Percentiles rank a stretch among this genome's conserved stretches.
phyloP scores from a whole-genome alignment of 2,329 filamentous ascomycete species.

The Paradendryphiella salina region DNA sequence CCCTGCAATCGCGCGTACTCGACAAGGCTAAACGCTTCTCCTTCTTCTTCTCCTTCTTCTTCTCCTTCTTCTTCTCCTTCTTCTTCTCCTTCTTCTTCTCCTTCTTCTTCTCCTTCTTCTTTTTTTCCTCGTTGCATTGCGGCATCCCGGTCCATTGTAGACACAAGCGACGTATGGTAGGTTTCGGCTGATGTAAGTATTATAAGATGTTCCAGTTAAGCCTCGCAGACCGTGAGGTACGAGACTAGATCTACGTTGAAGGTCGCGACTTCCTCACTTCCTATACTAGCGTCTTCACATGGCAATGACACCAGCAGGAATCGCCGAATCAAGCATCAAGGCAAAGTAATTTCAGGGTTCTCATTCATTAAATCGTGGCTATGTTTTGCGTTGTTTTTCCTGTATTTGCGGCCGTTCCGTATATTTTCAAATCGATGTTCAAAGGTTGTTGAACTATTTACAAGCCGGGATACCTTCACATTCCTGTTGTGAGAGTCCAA shows the following conservation, averaged over 20 bases:
- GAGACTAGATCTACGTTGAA: not conserved
- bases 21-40: constrained; percentile 46
- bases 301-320: not conserved
- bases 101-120: constrained; percentile 25
- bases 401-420: constrained; percentile 1
- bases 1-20: constrained; percentile 55
- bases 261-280: constrained; percentile 11
- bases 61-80: constrained; percentile 35
- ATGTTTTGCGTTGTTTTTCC: not conserved
- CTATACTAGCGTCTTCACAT: constrained; percentile 4
- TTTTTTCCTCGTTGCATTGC: no score
- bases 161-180: not conserved
- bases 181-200: not conserved
- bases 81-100: constrained; percentile 14
- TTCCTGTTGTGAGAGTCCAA: not conserved
- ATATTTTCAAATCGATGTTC: constrained; percentile 12
- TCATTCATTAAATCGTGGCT: constrained; percentile 4
- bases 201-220: not conserved
- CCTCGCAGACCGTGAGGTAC: not conserved
- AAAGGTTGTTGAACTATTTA: constrained; percentile 14
- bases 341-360: not conserved
- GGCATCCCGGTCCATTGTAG: constrained; percentile 10
- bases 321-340: not conserved
- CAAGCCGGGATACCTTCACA: constrained; percentile 6
- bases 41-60: not conserved